A percentile compares a stretch with the other conserved stretches of the same genome.
Conservation (phyloP, 495 filamentous ascomycete species). For the Parmelia sp. region DNA sequence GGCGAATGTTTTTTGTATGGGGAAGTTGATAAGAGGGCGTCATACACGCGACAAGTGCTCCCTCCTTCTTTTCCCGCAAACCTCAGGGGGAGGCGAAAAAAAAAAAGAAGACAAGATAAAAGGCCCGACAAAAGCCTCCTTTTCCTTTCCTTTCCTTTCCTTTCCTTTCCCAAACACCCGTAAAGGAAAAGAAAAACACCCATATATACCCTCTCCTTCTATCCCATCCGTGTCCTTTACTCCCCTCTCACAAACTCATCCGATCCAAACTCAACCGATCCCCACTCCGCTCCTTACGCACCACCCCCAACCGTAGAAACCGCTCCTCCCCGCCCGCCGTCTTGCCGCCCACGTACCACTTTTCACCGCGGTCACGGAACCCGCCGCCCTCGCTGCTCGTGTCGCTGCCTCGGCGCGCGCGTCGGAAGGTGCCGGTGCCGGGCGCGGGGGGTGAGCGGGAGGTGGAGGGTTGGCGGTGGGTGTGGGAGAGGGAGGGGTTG, state of each 20-base stretch:
- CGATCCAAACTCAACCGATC: conserved; percentile 57
- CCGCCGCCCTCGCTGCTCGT: conserved; percentile 61
- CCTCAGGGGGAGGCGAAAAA: too few relatives aligned
- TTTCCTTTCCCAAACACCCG: background rate
- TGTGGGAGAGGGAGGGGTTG: conserved; percentile 30
- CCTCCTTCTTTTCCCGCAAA: too few relatives aligned
- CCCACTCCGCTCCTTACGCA: conserved; percentile 51
- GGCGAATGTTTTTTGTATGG: too few relatives aligned
- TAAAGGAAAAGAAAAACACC: background rate
- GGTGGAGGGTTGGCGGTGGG: conserved; percentile 28
- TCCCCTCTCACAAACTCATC: conserved; percentile 47
- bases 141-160: too few relatives aligned
- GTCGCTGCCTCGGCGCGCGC: conserved; percentile 67
- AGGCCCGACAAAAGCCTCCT: too few relatives aligned
- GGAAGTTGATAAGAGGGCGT: too few relatives aligned
- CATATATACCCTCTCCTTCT: background rate
- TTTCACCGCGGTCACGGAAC: conserved; percentile 76
- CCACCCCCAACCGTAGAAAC: conserved; percentile 70
- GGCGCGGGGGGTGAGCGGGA: conserved; percentile 25
- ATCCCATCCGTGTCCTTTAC: too few relatives aligned
- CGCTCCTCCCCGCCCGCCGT: conserved; percentile 81
- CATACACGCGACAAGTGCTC: too few relatives aligned
- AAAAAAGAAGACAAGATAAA: too few relatives aligned
- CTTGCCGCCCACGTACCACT: conserved; percentile 83
- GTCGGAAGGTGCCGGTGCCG: conserved; percentile 17